Conservation (phyloP, 257 asterid genomes). For the Fraxinus cuspidata region DNA sequence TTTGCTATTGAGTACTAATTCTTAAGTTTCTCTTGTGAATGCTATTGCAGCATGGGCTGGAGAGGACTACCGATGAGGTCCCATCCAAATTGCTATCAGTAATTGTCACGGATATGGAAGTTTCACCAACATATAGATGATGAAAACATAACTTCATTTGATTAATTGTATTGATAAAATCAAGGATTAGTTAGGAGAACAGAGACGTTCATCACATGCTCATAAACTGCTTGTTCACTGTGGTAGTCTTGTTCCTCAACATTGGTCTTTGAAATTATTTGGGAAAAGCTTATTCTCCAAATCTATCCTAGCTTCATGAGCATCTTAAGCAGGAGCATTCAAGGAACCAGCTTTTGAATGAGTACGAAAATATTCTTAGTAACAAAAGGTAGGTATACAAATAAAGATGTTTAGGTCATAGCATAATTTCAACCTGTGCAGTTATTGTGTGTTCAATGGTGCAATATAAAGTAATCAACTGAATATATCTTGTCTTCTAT, state of each 20-base stretch:
- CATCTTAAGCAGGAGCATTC: slow-evolving; percentile 32
- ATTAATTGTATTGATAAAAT: slow-evolving; percentile 26
- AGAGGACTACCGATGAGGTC: slow-evolving; percentile 37
- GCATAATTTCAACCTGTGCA: background rate
- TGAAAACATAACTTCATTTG: slow-evolving; percentile 13
- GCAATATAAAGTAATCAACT: slow-evolving; percentile 14
- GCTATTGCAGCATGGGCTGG: slow-evolving; percentile 37
- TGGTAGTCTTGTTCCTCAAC: slow-evolving; percentile 53
- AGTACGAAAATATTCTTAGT: slow-evolving; percentile 16
- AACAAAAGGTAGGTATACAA: background rate
- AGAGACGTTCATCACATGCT: slow-evolving; percentile 49
- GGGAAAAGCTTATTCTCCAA: slow-evolving; percentile 49
- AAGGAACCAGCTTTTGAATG: slow-evolving; percentile 38
- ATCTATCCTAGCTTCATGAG: slow-evolving; percentile 32
- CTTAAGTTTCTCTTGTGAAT: slow-evolving; percentile 21
- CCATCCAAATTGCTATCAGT: slow-evolving; percentile 42
- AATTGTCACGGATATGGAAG: slow-evolving; percentile 44
- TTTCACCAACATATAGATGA: slow-evolving; percentile 37
- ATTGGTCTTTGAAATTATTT: slow-evolving; percentile 39
- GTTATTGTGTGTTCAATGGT: background rate
- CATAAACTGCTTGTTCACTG: slow-evolving; percentile 49
- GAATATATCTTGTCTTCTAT: slow-evolving; percentile 10
- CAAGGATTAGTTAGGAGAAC: slow-evolving; percentile 14
- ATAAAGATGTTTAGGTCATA: slow-evolving; percentile 16
- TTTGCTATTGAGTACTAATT: slow-evolving; percentile 10